Conservation (phyloP, 179 eudicot species). For the Silene vulgaris region DNA sequence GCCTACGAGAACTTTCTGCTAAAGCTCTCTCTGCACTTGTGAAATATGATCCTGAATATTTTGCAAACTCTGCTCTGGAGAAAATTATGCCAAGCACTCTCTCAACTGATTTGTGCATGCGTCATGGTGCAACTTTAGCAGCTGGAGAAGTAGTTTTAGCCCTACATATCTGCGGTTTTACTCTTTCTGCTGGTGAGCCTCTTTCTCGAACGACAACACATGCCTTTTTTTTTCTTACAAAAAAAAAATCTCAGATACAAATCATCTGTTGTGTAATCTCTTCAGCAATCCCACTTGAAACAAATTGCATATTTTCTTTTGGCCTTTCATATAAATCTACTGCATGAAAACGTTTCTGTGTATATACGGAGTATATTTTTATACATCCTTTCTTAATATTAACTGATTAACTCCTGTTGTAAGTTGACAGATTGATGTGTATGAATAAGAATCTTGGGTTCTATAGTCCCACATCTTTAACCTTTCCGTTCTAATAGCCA, state of each 20-base stretch:
- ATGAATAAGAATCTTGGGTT: too few species aligned
- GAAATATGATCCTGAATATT: slow-evolving; percentile 65
- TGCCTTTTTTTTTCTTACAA: neutral
- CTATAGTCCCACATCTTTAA: neutral
- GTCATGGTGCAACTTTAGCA: slow-evolving; percentile 96
- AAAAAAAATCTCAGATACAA: too few species aligned
- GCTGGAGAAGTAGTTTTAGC: slow-evolving; percentile 84
- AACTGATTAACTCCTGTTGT: too few species aligned
- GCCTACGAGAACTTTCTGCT: slow-evolving; percentile 91
- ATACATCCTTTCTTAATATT: too few species aligned
- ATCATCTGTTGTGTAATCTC: neutral
- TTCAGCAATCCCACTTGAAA: neutral
- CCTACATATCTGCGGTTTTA: slow-evolving; percentile 50
- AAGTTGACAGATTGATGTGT: too few species aligned
- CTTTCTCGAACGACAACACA: slow-evolving; percentile 7
- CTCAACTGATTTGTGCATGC: slow-evolving; percentile 90
- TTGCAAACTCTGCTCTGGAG: slow-evolving; percentile 59
- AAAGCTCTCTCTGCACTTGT: slow-evolving; percentile 84
- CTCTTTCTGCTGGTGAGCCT: slow-evolving; percentile 62
- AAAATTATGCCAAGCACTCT: slow-evolving; percentile 77
- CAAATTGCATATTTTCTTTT: neutral
- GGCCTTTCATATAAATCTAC: neutral
- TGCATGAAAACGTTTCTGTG: neutral
- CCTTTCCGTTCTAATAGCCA: neutral
- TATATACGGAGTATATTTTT: too few species aligned